phyloP scores from a whole-genome alignment of 2,329 filamentous ascomycete species.

The Chlorencoelia australis region DNA sequence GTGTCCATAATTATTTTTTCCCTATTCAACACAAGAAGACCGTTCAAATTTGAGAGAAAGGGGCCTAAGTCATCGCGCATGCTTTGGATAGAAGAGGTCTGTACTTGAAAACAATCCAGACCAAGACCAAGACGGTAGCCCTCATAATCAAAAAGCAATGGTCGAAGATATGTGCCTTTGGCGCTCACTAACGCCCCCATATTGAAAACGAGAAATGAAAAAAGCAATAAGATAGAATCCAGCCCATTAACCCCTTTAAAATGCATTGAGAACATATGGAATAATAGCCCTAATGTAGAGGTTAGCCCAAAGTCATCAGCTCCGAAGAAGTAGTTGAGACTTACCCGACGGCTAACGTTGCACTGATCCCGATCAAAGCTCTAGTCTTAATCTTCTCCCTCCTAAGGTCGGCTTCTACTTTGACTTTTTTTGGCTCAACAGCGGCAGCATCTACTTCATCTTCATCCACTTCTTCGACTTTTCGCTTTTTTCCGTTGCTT shows the following conservation, averaged over 20 bases:
- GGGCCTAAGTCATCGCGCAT: too few relatives aligned
- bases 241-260: conserved; percentile 11
- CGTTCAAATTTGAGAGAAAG: too few relatives aligned
- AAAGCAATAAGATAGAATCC: conserved; percentile 7
- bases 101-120: too few relatives aligned
- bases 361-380: conserved; percentile 75
- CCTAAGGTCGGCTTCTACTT: conserved; percentile 65
- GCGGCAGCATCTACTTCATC: conserved; percentile 16
- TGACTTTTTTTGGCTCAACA: conserved; percentile 61
- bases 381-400: conserved; percentile 81
- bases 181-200: conserved; percentile 13
- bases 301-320: conserved; percentile 9
- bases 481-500: conserved; percentile 57
- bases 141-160: too few relatives aligned
- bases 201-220: conserved; percentile 7
- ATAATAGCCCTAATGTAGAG: conserved; percentile 22
- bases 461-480: conserved; percentile 32
- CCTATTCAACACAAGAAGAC: too few relatives aligned
- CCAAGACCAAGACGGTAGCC: too few relatives aligned
- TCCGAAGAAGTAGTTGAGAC: conserved; percentile 31
- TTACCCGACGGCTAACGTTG: conserved; percentile 84
- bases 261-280: conserved; percentile 26
- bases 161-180: conserved; percentile 12
- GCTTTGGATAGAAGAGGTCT: too few relatives aligned
- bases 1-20: too few relatives aligned